Evolutionary conservation across 768 basidiomycete species (phyloP), one percentile per base, ranked within the genome.

Genomic region (Coprinellus aureogranulatus): DNA sequence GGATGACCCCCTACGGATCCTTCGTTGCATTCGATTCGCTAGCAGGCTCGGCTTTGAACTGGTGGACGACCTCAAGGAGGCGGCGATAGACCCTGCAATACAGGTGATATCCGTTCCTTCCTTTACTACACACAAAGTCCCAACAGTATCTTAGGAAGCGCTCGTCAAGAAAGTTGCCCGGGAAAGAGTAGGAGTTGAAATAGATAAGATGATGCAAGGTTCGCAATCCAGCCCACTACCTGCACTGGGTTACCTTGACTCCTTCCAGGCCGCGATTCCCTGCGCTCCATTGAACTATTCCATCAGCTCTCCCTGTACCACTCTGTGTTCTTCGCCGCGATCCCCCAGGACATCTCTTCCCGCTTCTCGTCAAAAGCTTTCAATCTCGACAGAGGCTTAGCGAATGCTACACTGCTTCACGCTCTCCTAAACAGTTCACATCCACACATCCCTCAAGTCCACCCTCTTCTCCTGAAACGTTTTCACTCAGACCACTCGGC

Each of bases 161-260:
- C 72, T 97, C 16, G 74, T 83, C 10, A 77, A 76, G 1, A 97
- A 98, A 68, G 90, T 99, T 46, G 89, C 89, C 31, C 83, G 92
- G 52, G 97, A 98, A 73, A 83, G 97, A 18, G 84, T 94, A 4
- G 95, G 95, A 0, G 90, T 90, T 60, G 97, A 99, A 70, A 65
- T 98, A 14, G 83, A 89, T 60, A 99, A 98, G 70, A 98, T 98
- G 91, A 80, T 98, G 68, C 86, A 86, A 77, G 88, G 96, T 88
- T 39, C 52, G n/a, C 28, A 59, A 53, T 23, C 52, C 23, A 41
- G 37, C 27, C 16, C 12, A 31, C 10, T 16, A 25, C n/a, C 47
- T 37, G 22, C 28, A n/a, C n/a, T n/a, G n/a, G n/a, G n/a, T n/a
- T n/a, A n/a, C n/a, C 28, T 26, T 20, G 11, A 18, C 23, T 22